Conservation (phyloP, 306 rosid species). For the Calophaca sinica region DNA sequence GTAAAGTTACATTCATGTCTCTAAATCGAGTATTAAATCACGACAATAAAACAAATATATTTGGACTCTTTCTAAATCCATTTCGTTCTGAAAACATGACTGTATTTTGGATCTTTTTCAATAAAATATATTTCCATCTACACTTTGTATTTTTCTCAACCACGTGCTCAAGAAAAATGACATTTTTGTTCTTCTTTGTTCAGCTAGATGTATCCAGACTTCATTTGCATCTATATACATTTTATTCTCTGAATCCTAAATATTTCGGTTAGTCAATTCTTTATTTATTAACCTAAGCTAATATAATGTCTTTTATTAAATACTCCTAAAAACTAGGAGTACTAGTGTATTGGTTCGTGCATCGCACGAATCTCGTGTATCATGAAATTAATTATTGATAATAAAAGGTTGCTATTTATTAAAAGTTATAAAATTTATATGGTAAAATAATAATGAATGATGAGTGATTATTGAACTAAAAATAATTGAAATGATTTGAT, state of each 20-base stretch:
- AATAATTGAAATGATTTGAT: too few species aligned
- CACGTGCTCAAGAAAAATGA: not conserved
- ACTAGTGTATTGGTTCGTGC: too few species aligned
- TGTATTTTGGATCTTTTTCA: not conserved
- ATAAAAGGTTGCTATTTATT: too few species aligned
- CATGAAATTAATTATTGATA: too few species aligned
- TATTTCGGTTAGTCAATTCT: not conserved
- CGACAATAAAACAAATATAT: not conserved
- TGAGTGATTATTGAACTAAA: too few species aligned
- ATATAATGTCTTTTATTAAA: too few species aligned
- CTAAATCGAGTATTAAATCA: too few species aligned
- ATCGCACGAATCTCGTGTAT: too few species aligned
- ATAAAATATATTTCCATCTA: not conserved
- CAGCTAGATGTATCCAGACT: conserved; percentile 11
- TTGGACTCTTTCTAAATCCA: not conserved
- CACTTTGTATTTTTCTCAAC: not conserved
- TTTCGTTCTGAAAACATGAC: not conserved
- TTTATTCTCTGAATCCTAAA: not conserved
- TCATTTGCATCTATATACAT: conserved; percentile 1
- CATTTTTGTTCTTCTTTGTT: not conserved
- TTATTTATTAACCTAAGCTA: not conserved
- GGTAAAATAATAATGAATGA: too few species aligned
- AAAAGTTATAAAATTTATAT: too few species aligned
- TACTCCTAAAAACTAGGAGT: too few species aligned
- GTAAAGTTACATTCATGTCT: too few species aligned